Evolutionary conservation across 1,284 basidiomycete genomes (phyloP).

Genomic region (Tetrapyrgos nigripes): DNA sequence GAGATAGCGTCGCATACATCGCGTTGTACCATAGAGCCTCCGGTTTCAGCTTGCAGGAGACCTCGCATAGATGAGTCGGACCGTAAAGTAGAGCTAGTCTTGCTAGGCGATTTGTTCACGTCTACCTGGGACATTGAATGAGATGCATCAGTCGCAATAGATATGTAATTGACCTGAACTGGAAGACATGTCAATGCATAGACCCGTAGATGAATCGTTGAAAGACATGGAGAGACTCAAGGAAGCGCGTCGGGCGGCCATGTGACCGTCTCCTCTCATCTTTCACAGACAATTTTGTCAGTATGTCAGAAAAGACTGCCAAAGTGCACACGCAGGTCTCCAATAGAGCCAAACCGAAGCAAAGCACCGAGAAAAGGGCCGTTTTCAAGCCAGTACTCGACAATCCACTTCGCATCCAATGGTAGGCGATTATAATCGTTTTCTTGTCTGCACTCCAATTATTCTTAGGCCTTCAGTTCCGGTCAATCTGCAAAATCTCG

Average conservation of each 20-base stretch:
- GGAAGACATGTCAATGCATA: too few species aligned
- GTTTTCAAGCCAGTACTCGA: constrained; percentile 74
- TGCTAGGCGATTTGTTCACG: neutral
- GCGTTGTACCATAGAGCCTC: constrained; percentile 50
- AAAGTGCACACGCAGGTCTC: constrained; percentile 60
- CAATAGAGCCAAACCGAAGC: constrained; percentile 61
- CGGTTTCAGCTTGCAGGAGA: constrained; percentile 48
- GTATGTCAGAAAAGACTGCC: constrained; percentile 43
- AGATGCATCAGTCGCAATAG: neutral
- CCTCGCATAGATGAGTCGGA: constrained; percentile 50
- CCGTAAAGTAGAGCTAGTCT: constrained; percentile 37
- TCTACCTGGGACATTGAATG: neutral
- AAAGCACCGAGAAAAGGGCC: constrained; percentile 50
- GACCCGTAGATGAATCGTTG: too few species aligned
- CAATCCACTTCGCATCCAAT: constrained; percentile 74
- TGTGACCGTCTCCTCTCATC: neutral
- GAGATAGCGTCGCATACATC: constrained; percentile 39
- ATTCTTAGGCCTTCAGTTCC: constrained; percentile 69
- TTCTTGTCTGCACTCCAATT: constrained; percentile 10
- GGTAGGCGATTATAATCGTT: constrained; percentile 47
- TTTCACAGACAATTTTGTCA: constrained; percentile 21
- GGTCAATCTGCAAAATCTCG: constrained; percentile 62
- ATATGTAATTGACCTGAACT: too few species aligned
- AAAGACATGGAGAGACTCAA: neutral
- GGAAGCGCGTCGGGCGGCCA: too few species aligned